Conservation (phyloP, 345 rosid species). For the Euphorbia tirucalli region DNA sequence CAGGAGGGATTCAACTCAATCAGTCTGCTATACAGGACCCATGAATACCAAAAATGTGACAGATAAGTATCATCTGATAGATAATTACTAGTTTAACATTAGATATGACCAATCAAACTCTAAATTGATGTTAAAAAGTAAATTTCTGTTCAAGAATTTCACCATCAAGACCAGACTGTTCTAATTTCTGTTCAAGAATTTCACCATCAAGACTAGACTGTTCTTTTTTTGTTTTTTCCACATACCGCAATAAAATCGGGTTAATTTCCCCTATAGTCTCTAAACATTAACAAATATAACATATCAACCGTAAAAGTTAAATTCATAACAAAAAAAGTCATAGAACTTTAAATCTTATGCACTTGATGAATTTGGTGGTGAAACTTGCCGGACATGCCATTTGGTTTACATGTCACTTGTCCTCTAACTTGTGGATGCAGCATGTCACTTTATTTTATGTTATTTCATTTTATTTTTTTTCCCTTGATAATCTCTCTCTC, state of each 20-base stretch:
- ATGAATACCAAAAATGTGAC: neutral
- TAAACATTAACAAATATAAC: neutral
- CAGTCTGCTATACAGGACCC: neutral
- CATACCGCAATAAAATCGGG: neutral
- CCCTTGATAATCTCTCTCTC: too few relatives aligned
- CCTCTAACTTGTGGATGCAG: too few relatives aligned
- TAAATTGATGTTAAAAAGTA: too few relatives aligned
- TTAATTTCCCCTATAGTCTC: neutral
- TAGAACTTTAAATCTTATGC: too few relatives aligned
- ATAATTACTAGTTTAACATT: neutral
- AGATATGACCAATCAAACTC: neutral
- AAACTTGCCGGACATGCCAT: too few relatives aligned
- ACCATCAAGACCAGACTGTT: neutral
- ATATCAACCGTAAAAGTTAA: neutral
- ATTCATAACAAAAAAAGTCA: too few relatives aligned
- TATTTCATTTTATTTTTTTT: too few relatives aligned
- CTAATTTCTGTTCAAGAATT: neutral
- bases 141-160: neutral
- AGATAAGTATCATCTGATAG: neutral
- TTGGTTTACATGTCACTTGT: too few relatives aligned
- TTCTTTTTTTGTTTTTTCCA: neutral
- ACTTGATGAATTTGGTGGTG: too few relatives aligned
- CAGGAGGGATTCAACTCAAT: neutral
- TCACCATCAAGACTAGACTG: neutral
- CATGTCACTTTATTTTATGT: too few relatives aligned